Conservation (phyloP, 2,329 filamentous ascomycete genomes). For the Cryphonectria naterciae region DNA sequence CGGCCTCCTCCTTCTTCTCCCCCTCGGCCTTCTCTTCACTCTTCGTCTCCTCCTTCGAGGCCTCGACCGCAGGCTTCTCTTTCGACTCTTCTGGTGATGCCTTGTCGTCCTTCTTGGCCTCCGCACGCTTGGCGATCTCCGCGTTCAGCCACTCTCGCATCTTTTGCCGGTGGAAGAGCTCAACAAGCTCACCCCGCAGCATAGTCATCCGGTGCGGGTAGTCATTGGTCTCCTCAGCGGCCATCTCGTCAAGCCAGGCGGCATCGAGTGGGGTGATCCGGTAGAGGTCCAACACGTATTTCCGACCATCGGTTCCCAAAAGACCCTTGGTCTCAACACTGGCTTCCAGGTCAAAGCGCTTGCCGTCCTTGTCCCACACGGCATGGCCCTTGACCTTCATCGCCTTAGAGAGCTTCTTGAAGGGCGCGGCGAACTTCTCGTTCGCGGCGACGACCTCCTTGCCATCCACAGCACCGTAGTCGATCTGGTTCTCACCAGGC, state of each 20-base stretch:
- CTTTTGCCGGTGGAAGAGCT: constrained; percentile 81
- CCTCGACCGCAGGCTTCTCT: constrained; percentile 19
- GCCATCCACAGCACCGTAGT: constrained; percentile 97
- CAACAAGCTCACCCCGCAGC: constrained; percentile 85
- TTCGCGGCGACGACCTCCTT: constrained; percentile 94
- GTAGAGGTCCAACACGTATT: constrained; percentile 97
- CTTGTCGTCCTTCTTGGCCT: constrained; percentile 42
- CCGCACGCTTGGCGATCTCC: constrained; percentile 69
- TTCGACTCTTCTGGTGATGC: constrained; percentile 36
- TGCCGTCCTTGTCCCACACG: constrained; percentile 96
- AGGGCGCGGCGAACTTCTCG: constrained; percentile 80
- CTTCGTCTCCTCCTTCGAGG: constrained; percentile 34
- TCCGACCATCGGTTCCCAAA: constrained; percentile 93
- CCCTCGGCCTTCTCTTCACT: constrained; percentile 34
- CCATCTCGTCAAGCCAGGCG: constrained; percentile 81
- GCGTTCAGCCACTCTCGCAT: constrained; percentile 86
- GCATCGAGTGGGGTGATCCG: constrained; percentile 92
- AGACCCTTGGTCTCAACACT: constrained; percentile 98
- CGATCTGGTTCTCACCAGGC: constrained; percentile 96
- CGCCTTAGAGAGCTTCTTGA: constrained; percentile 88
- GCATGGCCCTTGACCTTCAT: constrained; percentile 91
- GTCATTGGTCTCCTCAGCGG: constrained; percentile 50
- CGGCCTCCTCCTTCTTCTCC: constrained; percentile 40
- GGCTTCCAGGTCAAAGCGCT: constrained; percentile 87
- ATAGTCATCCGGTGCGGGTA: constrained; percentile 98